Evolutionary conservation across 305 asterid species (phyloP), one percentile per base, ranked within the genome.

Genomic region (Fraxinus albicans): DNA sequence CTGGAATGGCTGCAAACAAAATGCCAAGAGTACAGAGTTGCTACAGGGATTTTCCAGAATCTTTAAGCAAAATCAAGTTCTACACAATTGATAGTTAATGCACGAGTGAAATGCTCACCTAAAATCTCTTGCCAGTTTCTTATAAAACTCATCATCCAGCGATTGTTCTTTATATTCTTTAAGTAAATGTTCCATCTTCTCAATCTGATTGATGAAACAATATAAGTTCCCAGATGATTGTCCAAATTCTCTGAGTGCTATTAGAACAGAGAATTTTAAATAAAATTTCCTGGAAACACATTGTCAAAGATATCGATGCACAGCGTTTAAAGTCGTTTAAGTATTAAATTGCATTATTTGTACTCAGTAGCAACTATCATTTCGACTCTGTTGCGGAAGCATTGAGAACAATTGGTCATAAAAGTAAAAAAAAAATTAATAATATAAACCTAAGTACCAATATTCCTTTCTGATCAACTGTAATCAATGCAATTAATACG

Each of bases 91-190:
- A 73, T 40, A 58, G 21, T 76, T 23, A 21, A 31, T 44, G 77
- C 63, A 73, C 34, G 76, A 23, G 78, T 40, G 25, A 53, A 79
- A 75, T 8, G 58, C 92, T 90, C 87, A 93, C 99, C 87, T 95
- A 89, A 95, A 93, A 79, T 76, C 82, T 73, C 85, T 83, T 33
- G 97, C 95, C 86, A 92, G 77, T 83, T 95, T 93, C 90, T 93
- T 94, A 81, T 89, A 93, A 84, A 88, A 87, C 81, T 85, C 89
- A 6, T 86, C 90, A 44, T 90, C 92, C 73, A 86, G 79, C 75
- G 85, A 77, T 67, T 86, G 85, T 80, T 91, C 95, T 79, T 76
- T 83, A 36, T 73, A 86, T 44, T 85, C 91, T 67, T 73, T 25
- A 69, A 89, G 84, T 83, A 88, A 82, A 2, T 85, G 85, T 90